Percentiles rank a stretch among this genome's conserved stretches.
phyloP scores from a whole-genome alignment of 1,284 basidiomycete genomes.

The Apiotrichum montevideense region DNA sequence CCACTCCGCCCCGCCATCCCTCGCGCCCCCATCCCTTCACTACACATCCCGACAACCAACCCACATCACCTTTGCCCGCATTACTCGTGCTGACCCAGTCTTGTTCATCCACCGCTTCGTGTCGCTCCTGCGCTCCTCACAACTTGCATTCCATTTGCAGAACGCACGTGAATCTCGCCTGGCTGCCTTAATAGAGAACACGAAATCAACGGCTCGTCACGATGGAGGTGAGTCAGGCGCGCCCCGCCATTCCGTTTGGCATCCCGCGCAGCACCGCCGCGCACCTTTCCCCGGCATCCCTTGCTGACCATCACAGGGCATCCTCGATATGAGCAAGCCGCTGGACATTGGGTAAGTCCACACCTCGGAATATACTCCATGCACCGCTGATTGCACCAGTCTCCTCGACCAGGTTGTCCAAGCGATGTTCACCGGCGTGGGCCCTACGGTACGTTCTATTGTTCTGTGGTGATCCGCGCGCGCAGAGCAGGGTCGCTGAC shows the following conservation, averaged over 20 bases:
- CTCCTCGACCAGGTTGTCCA: slow-evolving; percentile 80
- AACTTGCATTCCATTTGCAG: too few species aligned
- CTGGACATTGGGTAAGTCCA: slow-evolving; percentile 60
- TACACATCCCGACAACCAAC: too few species aligned
- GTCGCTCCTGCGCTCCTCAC: too few species aligned
- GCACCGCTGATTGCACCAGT: slow-evolving; percentile 20
- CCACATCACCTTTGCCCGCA: too few species aligned
- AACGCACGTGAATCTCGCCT: background rate
- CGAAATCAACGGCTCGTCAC: slow-evolving; percentile 6
- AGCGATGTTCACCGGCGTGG: slow-evolving; percentile 72
- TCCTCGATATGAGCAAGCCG: slow-evolving; percentile 80
- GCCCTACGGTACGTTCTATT: slow-evolving; percentile 58
- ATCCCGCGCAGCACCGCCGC: too few species aligned
- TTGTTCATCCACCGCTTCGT: too few species aligned
- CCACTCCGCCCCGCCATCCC: too few species aligned
- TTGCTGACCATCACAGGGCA: slow-evolving; percentile 51
- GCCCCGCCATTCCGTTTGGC: too few species aligned
- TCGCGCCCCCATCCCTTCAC: too few species aligned
- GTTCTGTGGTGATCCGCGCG: background rate
- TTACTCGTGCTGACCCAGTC: too few species aligned
- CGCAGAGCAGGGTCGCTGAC: background rate
- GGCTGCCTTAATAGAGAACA: slow-evolving; percentile 2
- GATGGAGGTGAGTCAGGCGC: slow-evolving; percentile 33
- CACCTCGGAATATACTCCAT: background rate
- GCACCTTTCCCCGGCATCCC: too few species aligned